phyloP scores from a whole-genome alignment of 805 yeast species.

The Metschnikowia rubicola region DNA sequence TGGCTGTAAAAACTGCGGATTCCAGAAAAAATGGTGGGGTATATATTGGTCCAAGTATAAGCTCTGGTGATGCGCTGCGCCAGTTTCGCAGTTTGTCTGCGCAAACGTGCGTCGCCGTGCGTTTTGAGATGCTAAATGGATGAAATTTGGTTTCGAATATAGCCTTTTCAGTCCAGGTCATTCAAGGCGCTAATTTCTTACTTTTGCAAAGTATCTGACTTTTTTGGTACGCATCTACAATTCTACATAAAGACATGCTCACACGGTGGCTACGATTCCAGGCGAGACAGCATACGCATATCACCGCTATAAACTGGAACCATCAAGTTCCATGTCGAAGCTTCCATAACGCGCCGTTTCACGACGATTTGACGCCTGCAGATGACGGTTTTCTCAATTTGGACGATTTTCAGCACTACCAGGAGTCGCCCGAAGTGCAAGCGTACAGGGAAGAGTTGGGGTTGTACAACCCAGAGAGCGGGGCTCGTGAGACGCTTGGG shows the following conservation, averaged over 20 bases:
- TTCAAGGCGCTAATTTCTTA: no score
- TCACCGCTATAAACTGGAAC: not conserved
- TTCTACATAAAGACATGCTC: no score
- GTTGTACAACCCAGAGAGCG: not conserved
- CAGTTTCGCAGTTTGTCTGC: not conserved
- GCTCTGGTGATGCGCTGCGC: not conserved
- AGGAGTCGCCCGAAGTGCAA: constrained; percentile 27
- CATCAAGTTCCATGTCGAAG: not conserved
- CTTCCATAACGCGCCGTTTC: constrained; percentile 32
- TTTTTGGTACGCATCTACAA: no score
- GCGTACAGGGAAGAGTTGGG: constrained; percentile 15
- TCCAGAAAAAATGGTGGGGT: no score
- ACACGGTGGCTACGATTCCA: no score
- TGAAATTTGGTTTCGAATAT: no score
- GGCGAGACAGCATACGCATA: not conserved
- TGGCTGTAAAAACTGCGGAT: no score
- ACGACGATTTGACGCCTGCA: constrained; percentile 34
- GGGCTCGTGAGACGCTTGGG: not conserved
- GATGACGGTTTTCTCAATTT: constrained; percentile 36
- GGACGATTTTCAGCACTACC: constrained; percentile 38
- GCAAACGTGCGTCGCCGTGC: no score
- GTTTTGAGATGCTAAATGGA: no score
- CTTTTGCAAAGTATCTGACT: no score
- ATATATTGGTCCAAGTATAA: not conserved
- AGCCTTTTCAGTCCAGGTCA: no score